phyloP scores from a whole-genome alignment of 1,284 basidiomycete species.

The Irpex sp. region DNA sequence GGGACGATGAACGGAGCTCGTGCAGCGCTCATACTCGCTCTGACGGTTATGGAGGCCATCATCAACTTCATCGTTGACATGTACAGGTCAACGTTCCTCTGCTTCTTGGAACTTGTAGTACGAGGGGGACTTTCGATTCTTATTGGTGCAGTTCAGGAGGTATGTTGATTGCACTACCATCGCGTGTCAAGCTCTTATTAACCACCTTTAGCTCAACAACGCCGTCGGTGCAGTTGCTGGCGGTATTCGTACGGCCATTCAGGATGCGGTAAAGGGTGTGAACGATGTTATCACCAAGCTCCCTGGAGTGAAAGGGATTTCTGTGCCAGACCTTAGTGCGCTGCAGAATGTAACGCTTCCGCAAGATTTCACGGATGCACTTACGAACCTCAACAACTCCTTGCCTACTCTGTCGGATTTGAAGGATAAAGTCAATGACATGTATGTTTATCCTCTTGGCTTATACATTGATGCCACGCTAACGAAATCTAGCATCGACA shows the following conservation, averaged over 20 bases:
- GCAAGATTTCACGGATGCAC: slow-evolving; percentile 68
- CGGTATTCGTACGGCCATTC: slow-evolving; percentile 62
- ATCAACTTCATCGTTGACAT: slow-evolving; percentile 91
- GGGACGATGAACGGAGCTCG: slow-evolving; percentile 76
- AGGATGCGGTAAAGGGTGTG: slow-evolving; percentile 64
- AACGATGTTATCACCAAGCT: slow-evolving; percentile 70
- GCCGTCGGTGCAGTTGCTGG: slow-evolving; percentile 62
- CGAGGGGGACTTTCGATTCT: slow-evolving; percentile 78
- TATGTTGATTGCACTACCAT: slow-evolving; percentile 33
- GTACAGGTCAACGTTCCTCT: slow-evolving; percentile 89
- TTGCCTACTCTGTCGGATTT: slow-evolving; percentile 80
- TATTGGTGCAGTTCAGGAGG: slow-evolving; percentile 78
- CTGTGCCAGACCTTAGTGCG: slow-evolving; percentile 65
- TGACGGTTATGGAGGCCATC: slow-evolving; percentile 82
- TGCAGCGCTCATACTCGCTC: slow-evolving; percentile 63
- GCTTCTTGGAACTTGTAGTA: slow-evolving; percentile 88
- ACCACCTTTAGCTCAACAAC: slow-evolving; percentile 55
- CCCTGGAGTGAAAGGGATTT: slow-evolving; percentile 66
- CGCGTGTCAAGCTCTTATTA: slow-evolving; percentile 13
- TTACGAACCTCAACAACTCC: slow-evolving; percentile 75
- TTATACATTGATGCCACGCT: slow-evolving; percentile 11
- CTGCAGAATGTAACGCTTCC: slow-evolving; percentile 83
- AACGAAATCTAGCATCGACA: slow-evolving; percentile 57
- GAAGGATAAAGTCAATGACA: slow-evolving; percentile 63
- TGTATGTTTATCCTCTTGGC: slow-evolving; percentile 47